Evolutionary conservation across 805 yeast genomes (phyloP).

Genomic region (Myxozyma mucilagina): DNA sequence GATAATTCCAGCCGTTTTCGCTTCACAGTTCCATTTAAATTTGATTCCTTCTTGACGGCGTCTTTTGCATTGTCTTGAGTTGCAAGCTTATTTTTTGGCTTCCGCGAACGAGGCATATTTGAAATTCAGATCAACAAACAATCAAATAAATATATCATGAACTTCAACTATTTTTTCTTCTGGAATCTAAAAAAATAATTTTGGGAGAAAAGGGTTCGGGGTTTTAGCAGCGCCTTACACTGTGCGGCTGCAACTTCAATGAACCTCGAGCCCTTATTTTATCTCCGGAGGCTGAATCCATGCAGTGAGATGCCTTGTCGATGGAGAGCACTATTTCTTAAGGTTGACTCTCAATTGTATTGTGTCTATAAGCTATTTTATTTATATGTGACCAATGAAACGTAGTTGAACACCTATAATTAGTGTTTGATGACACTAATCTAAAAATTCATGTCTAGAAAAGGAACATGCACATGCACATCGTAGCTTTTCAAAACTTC

Average conservation of each 20-base stretch:
- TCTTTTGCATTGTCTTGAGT: not conserved
- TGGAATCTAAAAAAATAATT: not conserved
- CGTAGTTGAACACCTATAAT: too few species aligned
- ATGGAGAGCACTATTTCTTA: too few species aligned
- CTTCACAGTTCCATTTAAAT: not conserved
- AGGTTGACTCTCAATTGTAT: too few species aligned
- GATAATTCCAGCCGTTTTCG: conserved; percentile 7
- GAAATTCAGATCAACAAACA: not conserved
- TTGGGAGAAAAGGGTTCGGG: not conserved
- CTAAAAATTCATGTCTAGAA: not conserved
- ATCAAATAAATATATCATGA: too few species aligned
- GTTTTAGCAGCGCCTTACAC: not conserved
- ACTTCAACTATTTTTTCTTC: too few species aligned
- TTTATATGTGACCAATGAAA: too few species aligned
- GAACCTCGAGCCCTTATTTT: too few species aligned
- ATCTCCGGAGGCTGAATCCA: too few species aligned
- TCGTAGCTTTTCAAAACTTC: too few species aligned
- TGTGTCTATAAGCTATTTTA: too few species aligned
- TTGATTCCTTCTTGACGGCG: not conserved
- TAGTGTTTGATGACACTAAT: too few species aligned
- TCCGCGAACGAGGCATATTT: conserved; percentile 1
- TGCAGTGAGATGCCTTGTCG: too few species aligned
- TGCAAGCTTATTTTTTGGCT: not conserved
- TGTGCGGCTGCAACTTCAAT: not conserved
- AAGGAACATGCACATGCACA: not conserved